Conservation (phyloP, 371 early-diverging fungal genomes). For the Mucor circinelloides region DNA sequence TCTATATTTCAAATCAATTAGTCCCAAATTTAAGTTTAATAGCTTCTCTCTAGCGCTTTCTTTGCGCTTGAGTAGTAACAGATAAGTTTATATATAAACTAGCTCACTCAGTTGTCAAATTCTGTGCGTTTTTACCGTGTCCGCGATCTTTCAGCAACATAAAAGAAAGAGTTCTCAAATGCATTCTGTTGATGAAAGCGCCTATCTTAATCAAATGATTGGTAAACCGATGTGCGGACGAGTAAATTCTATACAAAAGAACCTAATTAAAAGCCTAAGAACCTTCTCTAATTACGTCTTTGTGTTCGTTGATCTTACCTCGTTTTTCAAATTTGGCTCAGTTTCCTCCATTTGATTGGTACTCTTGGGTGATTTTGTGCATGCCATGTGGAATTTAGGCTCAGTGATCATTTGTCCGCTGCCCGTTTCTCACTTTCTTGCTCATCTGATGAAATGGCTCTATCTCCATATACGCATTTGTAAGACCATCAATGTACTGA, state of each 20-base stretch:
- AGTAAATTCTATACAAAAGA: not conserved
- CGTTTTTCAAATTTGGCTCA: not conserved
- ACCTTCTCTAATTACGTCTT: not conserved
- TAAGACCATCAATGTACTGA: not conserved
- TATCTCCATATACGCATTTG: not conserved
- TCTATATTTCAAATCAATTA: too few species aligned
- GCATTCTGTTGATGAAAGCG: too few species aligned
- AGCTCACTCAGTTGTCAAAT: too few species aligned
- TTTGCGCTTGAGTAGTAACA: too few species aligned
- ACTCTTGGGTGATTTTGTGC: not conserved
- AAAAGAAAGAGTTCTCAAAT: too few species aligned
- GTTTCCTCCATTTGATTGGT: not conserved
- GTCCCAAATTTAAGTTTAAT: too few species aligned
- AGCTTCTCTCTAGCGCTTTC: too few species aligned
- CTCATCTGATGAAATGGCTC: not conserved
- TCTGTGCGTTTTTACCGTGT: too few species aligned
- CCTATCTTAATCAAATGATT: not conserved
- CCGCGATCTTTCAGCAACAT: too few species aligned
- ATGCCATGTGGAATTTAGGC: not conserved
- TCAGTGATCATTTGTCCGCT: not conserved
- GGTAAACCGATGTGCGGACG: not conserved
- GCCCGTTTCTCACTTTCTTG: not conserved
- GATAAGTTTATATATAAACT: too few species aligned
- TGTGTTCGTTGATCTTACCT: not conserved
- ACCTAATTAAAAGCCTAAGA: not conserved